Evolutionary conservation across 257 asterid species (phyloP).

Genomic region (Penstemon newberryi): DNA sequence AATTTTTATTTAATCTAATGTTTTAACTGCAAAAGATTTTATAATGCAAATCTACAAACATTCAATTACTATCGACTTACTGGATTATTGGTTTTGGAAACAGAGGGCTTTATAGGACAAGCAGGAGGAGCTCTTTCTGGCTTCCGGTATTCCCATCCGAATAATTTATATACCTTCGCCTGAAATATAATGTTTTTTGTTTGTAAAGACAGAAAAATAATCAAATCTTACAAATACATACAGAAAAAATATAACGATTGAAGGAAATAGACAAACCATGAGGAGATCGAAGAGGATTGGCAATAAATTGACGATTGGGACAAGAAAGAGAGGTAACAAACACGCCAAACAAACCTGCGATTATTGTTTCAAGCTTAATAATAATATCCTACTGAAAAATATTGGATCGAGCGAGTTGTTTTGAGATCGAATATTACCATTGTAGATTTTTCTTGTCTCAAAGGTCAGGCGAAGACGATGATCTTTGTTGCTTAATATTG

Average conservation of each 20-base stretch:
- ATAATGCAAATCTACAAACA: background rate
- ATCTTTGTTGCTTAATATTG: no score
- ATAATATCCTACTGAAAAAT: background rate
- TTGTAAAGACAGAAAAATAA: background rate
- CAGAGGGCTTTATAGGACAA: constrained; percentile 78
- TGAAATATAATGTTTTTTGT: constrained; percentile 30
- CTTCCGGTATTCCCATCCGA: constrained; percentile 86
- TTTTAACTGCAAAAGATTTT: constrained; percentile 7
- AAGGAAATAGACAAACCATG: constrained; percentile 49
- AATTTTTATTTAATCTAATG: background rate
- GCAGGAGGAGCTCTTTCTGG: constrained; percentile 88
- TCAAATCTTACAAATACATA: background rate
- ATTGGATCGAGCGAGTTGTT: constrained; percentile 18
- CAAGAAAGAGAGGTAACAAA: constrained; percentile 82
- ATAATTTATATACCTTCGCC: constrained; percentile 74
- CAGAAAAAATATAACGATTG: background rate
- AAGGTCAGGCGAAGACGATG: no score
- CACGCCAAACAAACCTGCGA: constrained; percentile 86
- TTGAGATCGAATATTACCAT: background rate
- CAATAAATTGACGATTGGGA: constrained; percentile 83
- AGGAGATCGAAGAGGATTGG: constrained; percentile 76
- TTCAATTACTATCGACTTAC: constrained; percentile 51
- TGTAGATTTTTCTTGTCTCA: background rate
- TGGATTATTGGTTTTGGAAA: constrained; percentile 43
- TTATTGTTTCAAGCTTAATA: background rate